Conservation (phyloP, 2,329 filamentous ascomycete genomes). For the Canariomyces notabilis region DNA sequence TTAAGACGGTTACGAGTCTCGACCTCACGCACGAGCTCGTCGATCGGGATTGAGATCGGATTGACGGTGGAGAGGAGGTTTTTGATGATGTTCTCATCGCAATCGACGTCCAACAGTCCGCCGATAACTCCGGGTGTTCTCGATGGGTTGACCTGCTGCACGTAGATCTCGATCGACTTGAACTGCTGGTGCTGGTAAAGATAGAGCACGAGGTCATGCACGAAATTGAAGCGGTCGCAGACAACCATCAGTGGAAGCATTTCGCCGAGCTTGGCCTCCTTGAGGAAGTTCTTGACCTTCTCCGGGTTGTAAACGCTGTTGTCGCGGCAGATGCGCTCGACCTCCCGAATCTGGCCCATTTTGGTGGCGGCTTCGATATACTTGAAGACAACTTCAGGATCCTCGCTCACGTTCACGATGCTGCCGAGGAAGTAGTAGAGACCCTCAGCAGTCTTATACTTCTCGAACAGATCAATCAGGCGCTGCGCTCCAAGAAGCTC, state of each 20-base stretch:
- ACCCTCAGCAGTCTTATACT: conserved; percentile 94
- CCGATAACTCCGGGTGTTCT: conserved; percentile 90
- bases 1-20: conserved; percentile 93
- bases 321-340: conserved; percentile 95
- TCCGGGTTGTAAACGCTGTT: conserved; percentile 85
- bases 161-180: conserved; percentile 97
- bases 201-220: conserved; percentile 92
- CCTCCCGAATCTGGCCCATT: conserved; percentile 90
- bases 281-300: conserved; percentile 98
- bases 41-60: conserved; percentile 80
- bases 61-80: conserved; percentile 80
- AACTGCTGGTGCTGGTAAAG: conserved; percentile 99
- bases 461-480: conserved; percentile 91
- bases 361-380: conserved; percentile 96
- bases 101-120: conserved; percentile 91
- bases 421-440: conserved; percentile 98
- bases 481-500: conserved; percentile 84
- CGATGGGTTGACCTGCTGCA: conserved; percentile 90
- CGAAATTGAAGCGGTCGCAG: conserved; percentile 98
- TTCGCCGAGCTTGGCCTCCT: conserved; percentile 87
- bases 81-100: conserved; percentile 95
- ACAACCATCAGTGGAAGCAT: conserved; percentile 96
- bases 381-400: conserved; percentile 96
- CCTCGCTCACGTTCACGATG: conserved; percentile 94
- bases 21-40: conserved; percentile 91